Percentiles rank a stretch among this genome's conserved stretches.
Evolutionary conservation across 495 filamentous ascomycete genomes (phyloP).

Genomic region (Cudoniella acicularis): DNA sequence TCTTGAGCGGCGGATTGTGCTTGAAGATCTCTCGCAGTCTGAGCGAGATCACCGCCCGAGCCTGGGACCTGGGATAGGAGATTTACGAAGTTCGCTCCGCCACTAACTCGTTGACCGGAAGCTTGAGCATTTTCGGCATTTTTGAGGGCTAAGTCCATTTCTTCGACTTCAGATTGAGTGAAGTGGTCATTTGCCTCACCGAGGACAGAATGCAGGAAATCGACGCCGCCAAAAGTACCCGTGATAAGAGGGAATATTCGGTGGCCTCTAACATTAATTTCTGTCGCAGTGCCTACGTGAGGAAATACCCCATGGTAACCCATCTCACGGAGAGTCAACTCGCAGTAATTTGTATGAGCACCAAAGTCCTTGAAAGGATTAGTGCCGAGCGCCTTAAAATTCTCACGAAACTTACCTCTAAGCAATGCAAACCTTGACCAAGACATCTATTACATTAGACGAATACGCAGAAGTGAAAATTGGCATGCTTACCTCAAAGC

Average conservation of each 20-base stretch:
- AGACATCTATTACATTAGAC: slow-evolving; percentile 40
- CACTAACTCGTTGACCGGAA: slow-evolving; percentile 32
- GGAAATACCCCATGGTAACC: slow-evolving; percentile 80
- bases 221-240: slow-evolving; percentile 84
- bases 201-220: slow-evolving; percentile 77
- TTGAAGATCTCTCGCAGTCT: slow-evolving; percentile 74
- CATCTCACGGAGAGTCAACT: slow-evolving; percentile 82
- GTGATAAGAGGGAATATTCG: slow-evolving; percentile 85
- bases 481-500: slow-evolving; percentile 57
- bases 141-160: slow-evolving; percentile 73
- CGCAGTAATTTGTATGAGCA: slow-evolving; percentile 88
- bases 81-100: slow-evolving; percentile 56
- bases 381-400: neutral
- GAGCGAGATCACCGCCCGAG: slow-evolving; percentile 64
- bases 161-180: slow-evolving; percentile 89
- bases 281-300: slow-evolving; percentile 71
- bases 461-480: slow-evolving; percentile 31
- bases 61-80: slow-evolving; percentile 77
- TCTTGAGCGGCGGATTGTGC: slow-evolving; percentile 71
- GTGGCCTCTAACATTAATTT: slow-evolving; percentile 70
- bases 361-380: slow-evolving; percentile 63
- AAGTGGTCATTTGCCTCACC: slow-evolving; percentile 96
- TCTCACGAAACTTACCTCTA: slow-evolving; percentile 48
- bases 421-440: slow-evolving; percentile 86
- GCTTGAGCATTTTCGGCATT: slow-evolving; percentile 44